Conservation (phyloP, 2,329 filamentous ascomycete genomes). For the Penicillium sp. region DNA sequence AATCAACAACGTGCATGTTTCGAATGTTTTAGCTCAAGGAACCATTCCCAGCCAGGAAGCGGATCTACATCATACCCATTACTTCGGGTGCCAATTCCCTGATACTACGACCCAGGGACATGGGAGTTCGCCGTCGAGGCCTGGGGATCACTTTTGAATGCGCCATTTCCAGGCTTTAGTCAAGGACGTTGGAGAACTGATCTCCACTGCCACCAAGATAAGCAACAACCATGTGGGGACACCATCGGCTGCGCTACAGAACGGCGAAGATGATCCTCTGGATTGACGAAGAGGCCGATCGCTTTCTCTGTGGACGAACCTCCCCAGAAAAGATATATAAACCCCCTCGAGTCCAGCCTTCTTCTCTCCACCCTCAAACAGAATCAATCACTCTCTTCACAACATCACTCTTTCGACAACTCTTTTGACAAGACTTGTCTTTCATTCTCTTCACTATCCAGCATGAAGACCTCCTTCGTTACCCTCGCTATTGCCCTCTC, state of each 20-base stretch:
- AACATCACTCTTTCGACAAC: not conserved
- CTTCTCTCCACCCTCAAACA: constrained; percentile 7
- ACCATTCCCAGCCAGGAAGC: not conserved
- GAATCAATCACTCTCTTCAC: constrained; percentile 6
- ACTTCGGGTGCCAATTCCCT: not conserved
- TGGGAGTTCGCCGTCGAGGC: not conserved
- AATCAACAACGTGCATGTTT: constrained; percentile 5
- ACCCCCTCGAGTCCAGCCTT: not conserved
- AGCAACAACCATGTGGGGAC: constrained; percentile 1
- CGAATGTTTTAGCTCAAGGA: not conserved
- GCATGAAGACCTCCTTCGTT: constrained; percentile 17
- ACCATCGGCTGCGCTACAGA: not conserved
- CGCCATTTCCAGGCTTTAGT: not conserved
- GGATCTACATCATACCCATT: constrained; percentile 2
- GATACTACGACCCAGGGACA: not conserved
- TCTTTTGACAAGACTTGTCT: constrained; percentile 1
- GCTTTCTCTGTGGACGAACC: not conserved
- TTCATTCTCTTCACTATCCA: constrained; percentile 2
- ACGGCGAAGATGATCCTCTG: not conserved
- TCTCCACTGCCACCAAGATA: constrained; percentile 1
- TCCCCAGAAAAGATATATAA: constrained; percentile 13
- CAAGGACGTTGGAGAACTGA: not conserved
- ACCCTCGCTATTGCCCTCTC: constrained; percentile 14
- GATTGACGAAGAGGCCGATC: not conserved
- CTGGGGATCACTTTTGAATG: not conserved